A percentile compares a stretch with the other conserved stretches of the same genome.
Evolutionary conservation across 495 filamentous ascomycete species (phyloP).

Genomic region (Penicillium macrosclerotiorum): DNA sequence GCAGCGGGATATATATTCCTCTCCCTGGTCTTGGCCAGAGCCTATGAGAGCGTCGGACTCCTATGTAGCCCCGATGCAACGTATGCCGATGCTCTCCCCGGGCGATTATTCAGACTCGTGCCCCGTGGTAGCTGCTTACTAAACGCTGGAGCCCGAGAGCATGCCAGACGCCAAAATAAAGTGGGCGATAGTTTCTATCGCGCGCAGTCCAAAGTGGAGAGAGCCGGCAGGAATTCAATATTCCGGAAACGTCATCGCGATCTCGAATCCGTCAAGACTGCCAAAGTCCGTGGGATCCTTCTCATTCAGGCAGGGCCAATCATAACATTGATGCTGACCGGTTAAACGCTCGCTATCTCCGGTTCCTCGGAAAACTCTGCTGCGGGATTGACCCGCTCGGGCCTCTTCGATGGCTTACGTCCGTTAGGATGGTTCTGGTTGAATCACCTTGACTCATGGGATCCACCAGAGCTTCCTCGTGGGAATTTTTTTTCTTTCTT

Average conservation of each 20-base stretch:
- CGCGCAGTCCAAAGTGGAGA: no score
- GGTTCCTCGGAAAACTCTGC: conserved; percentile 11
- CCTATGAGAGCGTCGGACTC: no score
- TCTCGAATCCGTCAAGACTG: not conserved
- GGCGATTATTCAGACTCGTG: no score
- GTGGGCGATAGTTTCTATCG: no score
- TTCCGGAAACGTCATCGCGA: conserved; percentile 12
- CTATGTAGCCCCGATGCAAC: no score
- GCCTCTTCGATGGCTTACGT: not conserved
- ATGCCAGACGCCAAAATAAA: no score
- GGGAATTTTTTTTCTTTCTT: no score
- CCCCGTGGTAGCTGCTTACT: not conserved
- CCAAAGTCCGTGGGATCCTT: not conserved
- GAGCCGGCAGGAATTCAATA: conserved; percentile 18
- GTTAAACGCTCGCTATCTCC: conserved; percentile 21
- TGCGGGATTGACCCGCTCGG: conserved; percentile 8
- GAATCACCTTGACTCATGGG: conserved; percentile 18
- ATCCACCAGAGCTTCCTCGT: conserved; percentile 10
- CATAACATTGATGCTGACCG: no score
- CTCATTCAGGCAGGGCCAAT: conserved; percentile 3
- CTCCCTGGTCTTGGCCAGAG: no score
- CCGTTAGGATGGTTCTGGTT: not conserved
- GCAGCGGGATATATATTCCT: conserved; percentile 16
- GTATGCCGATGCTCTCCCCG: no score
- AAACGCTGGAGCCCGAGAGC: not conserved